Conservation (phyloP, 73 alveolate genomes). For the Paramecium sexaurelia region DNA sequence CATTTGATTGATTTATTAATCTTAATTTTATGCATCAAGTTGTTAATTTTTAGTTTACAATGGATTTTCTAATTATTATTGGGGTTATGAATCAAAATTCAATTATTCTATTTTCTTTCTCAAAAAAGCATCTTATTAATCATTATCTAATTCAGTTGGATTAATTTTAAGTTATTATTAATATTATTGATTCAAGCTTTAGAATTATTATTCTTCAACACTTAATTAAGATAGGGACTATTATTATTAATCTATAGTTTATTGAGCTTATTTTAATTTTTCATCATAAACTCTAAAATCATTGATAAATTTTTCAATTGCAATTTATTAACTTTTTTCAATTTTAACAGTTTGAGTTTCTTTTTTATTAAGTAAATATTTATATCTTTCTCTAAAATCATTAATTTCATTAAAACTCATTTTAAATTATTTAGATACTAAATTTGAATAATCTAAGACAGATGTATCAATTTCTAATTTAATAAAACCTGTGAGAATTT, state of each 20-base stretch:
- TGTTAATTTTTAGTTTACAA: background rate
- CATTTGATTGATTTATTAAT: background rate
- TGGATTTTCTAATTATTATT: background rate
- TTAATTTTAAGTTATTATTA: background rate
- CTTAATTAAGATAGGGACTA: background rate
- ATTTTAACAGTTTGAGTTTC: background rate
- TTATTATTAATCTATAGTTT: background rate
- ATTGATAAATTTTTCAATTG: background rate
- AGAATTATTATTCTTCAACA: background rate
- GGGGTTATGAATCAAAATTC: background rate
- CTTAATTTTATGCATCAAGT: background rate
- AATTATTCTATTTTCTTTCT: background rate
- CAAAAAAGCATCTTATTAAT: background rate
- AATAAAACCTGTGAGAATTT: background rate
- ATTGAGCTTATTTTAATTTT: background rate
- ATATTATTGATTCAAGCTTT: background rate
- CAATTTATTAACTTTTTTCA: background rate
- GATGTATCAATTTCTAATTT: slow-evolving; percentile 22
- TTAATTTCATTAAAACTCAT: background rate
- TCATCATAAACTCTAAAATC: slow-evolving; percentile 21
- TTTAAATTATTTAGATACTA: background rate
- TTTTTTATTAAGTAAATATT: slow-evolving; percentile 7
- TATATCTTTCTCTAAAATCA: slow-evolving; percentile 20
- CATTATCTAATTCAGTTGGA: background rate
- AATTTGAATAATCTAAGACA: background rate